Evolutionary conservation across 805 yeast species (phyloP).

Genomic region (Saccharomycopsis vini): DNA sequence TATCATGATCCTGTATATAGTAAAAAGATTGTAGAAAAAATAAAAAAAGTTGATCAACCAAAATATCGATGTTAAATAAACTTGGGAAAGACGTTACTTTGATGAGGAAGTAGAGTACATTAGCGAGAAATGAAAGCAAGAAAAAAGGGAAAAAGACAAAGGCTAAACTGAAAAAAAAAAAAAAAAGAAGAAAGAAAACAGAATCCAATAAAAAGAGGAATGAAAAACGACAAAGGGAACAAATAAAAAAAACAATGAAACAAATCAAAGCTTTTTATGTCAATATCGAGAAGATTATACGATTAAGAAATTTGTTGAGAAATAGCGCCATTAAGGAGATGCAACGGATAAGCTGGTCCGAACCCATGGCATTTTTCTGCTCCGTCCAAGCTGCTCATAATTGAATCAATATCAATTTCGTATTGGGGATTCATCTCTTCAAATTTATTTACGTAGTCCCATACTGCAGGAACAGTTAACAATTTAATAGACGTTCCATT

Average conservation of each 20-base stretch:
- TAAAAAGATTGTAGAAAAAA: too few relatives aligned
- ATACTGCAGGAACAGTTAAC: conserved; percentile 67
- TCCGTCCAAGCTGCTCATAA: conserved; percentile 56
- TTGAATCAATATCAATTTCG: conserved; percentile 45
- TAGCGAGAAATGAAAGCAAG: too few relatives aligned
- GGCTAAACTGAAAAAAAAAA: background rate
- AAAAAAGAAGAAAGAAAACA: background rate
- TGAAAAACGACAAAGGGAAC: too few relatives aligned
- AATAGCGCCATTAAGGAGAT: conserved; percentile 3
- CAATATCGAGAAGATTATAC: too few relatives aligned
- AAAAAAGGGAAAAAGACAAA: too few relatives aligned
- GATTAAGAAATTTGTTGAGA: background rate
- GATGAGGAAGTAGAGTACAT: too few relatives aligned
- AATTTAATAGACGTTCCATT: conserved; percentile 32
- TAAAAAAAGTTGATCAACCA: too few relatives aligned
- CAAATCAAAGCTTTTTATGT: too few relatives aligned
- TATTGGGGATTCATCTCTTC: conserved; percentile 39
- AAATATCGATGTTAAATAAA: too few relatives aligned
- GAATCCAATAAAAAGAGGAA: background rate
- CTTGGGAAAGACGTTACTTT: too few relatives aligned
- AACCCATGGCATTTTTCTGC: conserved; percentile 69
- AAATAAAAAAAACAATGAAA: too few relatives aligned
- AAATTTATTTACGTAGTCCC: conserved; percentile 61
- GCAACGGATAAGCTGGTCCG: conserved; percentile 33
- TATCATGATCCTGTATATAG: too few relatives aligned